Conservation (phyloP, 108 stramenopile species). For the Tribonema minus region DNA sequence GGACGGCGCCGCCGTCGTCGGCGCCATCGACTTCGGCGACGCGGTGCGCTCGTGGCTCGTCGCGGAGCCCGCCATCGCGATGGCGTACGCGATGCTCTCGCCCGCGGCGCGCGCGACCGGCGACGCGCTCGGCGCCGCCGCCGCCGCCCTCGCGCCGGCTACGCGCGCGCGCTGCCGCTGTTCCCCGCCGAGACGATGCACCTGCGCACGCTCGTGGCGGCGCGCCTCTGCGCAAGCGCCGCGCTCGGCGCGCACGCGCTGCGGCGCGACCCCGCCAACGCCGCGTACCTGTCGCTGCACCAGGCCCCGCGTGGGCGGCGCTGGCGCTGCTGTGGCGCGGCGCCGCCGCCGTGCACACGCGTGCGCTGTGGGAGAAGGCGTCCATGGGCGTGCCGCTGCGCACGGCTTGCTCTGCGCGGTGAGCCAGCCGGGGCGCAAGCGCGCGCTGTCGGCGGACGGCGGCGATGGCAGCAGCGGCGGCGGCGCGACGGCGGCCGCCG, state of each 20-base stretch:
- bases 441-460: no score
- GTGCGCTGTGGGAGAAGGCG: slow-evolving; percentile 44
- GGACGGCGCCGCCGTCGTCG: slow-evolving; percentile 14
- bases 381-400: slow-evolving; percentile 19
- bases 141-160: slow-evolving; percentile 14
- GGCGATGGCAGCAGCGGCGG: no score
- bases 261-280: slow-evolving; percentile 23
- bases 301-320: slow-evolving; percentile 31
- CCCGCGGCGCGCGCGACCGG: slow-evolving; percentile 1
- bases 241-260: slow-evolving; percentile 41
- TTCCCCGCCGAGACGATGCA: slow-evolving; percentile 32
- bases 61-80: slow-evolving; percentile 51
- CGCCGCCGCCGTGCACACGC: slow-evolving; percentile 10
- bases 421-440: neutral
- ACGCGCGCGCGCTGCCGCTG: slow-evolving; percentile 8
- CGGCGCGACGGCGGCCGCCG: no score
- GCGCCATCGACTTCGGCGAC: slow-evolving; percentile 55
- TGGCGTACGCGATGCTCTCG: slow-evolving; percentile 48
- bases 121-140: slow-evolving; percentile 37
- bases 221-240: slow-evolving; percentile 17
- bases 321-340: slow-evolving; percentile 32
- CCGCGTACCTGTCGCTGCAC: slow-evolving; percentile 28
- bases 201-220: slow-evolving; percentile 48
- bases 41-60: slow-evolving; percentile 44
- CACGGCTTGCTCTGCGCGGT: neutral